Evolutionary conservation across 148 eudicot species (phyloP).

Genomic region (Gaultheria prostrata): DNA sequence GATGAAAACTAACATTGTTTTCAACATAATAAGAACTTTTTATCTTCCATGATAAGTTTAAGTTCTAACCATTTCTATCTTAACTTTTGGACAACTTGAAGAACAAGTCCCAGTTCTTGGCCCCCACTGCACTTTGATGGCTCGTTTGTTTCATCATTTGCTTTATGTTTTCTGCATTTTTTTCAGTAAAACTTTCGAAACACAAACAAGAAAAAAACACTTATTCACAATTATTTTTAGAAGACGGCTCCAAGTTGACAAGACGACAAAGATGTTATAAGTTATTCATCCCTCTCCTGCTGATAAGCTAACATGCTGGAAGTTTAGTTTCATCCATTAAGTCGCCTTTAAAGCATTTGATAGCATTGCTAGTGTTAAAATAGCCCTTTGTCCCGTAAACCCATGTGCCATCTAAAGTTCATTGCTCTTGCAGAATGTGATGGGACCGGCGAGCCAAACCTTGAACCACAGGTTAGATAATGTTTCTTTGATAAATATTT

Average conservation of each 20-base stretch:
- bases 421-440: slow-evolving; percentile 77
- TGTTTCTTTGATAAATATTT: background rate
- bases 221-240: background rate
- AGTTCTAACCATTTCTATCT: background rate
- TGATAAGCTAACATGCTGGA: background rate
- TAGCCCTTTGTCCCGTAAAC: background rate
- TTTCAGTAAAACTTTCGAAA: background rate
- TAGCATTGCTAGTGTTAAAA: background rate
- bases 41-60: background rate
- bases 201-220: background rate
- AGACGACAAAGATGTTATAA: background rate
- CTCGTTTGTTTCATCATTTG: background rate
- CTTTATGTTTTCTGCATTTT: background rate
- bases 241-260: background rate
- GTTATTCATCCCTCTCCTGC: background rate
- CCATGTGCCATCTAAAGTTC: slow-evolving; percentile 11
- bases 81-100: background rate
- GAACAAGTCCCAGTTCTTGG: background rate
- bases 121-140: background rate
- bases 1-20: background rate
- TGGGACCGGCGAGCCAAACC: slow-evolving; percentile 86
- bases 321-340: background rate
- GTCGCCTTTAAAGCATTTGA: background rate
- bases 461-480: slow-evolving; percentile 72
- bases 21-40: background rate